A percentile compares a stretch with the other conserved stretches of the same genome.
phyloP scores from a whole-genome alignment of 768 basidiomycete species.

The Myochromella boudieri region DNA sequence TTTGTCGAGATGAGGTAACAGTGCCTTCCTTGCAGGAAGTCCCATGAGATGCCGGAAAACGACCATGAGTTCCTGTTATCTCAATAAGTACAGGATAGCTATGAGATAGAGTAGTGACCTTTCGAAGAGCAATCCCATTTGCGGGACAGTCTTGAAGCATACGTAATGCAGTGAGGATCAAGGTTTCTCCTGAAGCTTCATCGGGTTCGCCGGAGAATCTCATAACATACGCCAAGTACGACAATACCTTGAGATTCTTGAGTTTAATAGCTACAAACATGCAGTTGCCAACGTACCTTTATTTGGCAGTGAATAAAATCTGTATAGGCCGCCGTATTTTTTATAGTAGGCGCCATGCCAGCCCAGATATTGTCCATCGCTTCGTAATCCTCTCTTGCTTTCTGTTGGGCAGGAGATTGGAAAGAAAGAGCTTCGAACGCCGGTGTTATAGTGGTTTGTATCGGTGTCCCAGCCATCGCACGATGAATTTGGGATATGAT shows the following conservation, averaged over 20 bases:
- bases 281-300: constrained; percentile 56
- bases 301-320: constrained; percentile 90
- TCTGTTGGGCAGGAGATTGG: constrained; percentile 79
- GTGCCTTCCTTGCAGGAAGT: constrained; percentile 72
- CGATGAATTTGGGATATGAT: constrained; percentile 86
- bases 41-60: constrained; percentile 89
- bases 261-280: constrained; percentile 1
- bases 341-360: constrained; percentile 76
- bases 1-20: constrained; percentile 83
- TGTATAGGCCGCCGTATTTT: constrained; percentile 69
- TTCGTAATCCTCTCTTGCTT: constrained; percentile 75
- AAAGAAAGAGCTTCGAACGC: constrained; percentile 77
- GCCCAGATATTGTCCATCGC: constrained; percentile 83
- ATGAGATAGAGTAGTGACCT: constrained; percentile 42
- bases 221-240: constrained; percentile 88
- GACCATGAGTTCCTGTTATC: constrained; percentile 79
- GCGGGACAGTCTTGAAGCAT: constrained; percentile 92
- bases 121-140: constrained; percentile 78
- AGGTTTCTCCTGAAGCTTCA: constrained; percentile 74
- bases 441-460: constrained; percentile 71
- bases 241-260: constrained; percentile 65
- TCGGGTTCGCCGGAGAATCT: constrained; percentile 59
- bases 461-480: constrained; percentile 57
- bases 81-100: constrained; percentile 13
- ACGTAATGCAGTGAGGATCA: constrained; percentile 80